A percentile compares a stretch with the other conserved stretches of the same genome.
Evolutionary conservation across 73 alveolate genomes (phyloP).

Genomic region (Paramecium tetraurelia): DNA sequence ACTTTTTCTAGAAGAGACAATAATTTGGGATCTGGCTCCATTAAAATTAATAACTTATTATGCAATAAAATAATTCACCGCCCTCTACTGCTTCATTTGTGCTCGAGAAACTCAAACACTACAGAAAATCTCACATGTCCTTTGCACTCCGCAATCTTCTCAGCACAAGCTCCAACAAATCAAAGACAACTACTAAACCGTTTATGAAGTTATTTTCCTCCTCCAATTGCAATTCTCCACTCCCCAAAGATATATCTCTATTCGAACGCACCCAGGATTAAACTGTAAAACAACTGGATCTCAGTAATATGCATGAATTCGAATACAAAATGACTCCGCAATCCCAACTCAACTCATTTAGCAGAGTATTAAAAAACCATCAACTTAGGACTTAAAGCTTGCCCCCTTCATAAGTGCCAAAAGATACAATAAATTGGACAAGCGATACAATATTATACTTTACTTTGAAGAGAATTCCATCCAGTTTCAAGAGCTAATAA

Average conservation of each 20-base stretch:
- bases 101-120: neutral
- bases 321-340: neutral
- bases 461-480: neutral
- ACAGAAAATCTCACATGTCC: neutral
- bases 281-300: neutral
- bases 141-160: neutral
- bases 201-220: neutral
- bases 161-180: neutral
- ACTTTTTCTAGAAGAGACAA: constrained; percentile 57
- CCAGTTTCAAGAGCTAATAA: neutral
- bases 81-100: neutral
- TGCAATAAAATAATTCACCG: neutral
- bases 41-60: neutral
- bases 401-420: neutral
- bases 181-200: neutral
- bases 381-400: neutral
- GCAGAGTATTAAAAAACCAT: neutral
- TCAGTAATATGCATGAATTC: neutral
- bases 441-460: neutral
- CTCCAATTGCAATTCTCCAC: neutral
- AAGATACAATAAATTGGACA: neutral
- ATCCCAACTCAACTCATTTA: neutral
- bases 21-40: constrained; percentile 53
- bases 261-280: neutral
- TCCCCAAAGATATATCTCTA: neutral